Base-by-base conservation (phyloP, 2,329 filamentous ascomycete genomes). In the Pseudocercospora crystallina region DNA sequence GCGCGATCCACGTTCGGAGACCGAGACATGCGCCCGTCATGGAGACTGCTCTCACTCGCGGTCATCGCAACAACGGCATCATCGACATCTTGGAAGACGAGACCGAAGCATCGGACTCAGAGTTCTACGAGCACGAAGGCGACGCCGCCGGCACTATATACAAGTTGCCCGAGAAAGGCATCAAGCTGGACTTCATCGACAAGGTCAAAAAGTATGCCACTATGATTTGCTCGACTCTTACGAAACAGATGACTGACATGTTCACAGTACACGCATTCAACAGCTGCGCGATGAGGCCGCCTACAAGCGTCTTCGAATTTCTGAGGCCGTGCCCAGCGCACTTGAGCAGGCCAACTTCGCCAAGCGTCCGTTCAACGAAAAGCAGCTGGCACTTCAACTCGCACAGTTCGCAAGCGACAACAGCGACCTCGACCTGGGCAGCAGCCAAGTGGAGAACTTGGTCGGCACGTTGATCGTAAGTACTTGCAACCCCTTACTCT, bases 311-410 rank as follows among this genome's bases (percentile, higher is more conserved):
- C 53, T 49, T 15, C 53, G 49, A 37, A 13, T 46, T 14, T n/a
- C 40, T n/a, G 20, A 31, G 17, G 35, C 54, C 8, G 14, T 44
- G 8, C 51, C 57, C 10, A 49, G 56, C 45, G 51, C 56, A 10
- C 58, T 67, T 15, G 53, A 63, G 32, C 63, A 66, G 51, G 60
- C 65, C 62, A 64, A 74, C 56, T 71, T 75, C 60, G 73, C 63
- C 56, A 68, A 71, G 47, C 74, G 72, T 43, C 74, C 70, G n/a
- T 69, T 87, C 14, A 76, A 79, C 45, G 81, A 87, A 66, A 79
- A 86, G 63, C 84, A 87, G 64, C 79, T 83, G 37, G 84, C 83
- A 4, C 75, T 89, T 53, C 83, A 82, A 53, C 74, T 90, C 30
- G 75, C 79, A 38, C 77, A 80, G 54, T 72, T 89, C 33, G 73